Base-by-base conservation (phyloP, 495 filamentous ascomycete genomes). In the Penicillium bovifimosum region DNA sequence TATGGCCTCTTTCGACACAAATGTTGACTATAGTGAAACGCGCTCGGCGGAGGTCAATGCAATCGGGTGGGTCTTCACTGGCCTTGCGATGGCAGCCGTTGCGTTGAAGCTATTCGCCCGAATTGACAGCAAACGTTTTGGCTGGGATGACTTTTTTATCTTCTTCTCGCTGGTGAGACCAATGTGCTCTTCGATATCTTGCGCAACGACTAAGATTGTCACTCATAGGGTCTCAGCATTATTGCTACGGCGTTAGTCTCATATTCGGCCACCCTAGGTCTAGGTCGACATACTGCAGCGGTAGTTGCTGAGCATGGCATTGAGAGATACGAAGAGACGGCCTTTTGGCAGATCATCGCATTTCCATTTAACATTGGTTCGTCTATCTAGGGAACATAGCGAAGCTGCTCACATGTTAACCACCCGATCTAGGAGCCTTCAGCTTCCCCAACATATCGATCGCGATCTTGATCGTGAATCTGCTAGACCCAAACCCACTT, bases 381-480 rank as follows among this genome's bases (percentile, higher is more conserved):
- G 55, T 14, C 1, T 29, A 29, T 20, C 14, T 17, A 13, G 9
- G 10, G 26, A 17, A 43, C 16, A 0, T 13, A 41, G 9, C 4
- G 10, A 31, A 4, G 20, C 20, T 24, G 20, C 2, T 24, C 24
- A 9, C 13, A 33, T 18, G 24, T 36, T 55, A 44, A 56, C n/a
- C 17, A 0, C 6, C 3, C 53, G 53, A 14, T 31, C 20, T 10
- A 64, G 61, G 57, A 5, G 44, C 54, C 24, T 64, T 59, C 38
- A 61, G 58, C 40, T 64, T 64, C 18, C 61, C 58, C 39, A 64
- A 64, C 42, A 61, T 64, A 47, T 59, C 58, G 9, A 64, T 61
- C 41, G 45, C 61, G 2, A 61, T 64, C 24, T 35, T 64, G 14
- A 54, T 64, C 42, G 57, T 41, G 16, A 26, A 61, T 43, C 58